Conservation (phyloP, 1,139 yeast species). For the Williopsis jadinii region DNA sequence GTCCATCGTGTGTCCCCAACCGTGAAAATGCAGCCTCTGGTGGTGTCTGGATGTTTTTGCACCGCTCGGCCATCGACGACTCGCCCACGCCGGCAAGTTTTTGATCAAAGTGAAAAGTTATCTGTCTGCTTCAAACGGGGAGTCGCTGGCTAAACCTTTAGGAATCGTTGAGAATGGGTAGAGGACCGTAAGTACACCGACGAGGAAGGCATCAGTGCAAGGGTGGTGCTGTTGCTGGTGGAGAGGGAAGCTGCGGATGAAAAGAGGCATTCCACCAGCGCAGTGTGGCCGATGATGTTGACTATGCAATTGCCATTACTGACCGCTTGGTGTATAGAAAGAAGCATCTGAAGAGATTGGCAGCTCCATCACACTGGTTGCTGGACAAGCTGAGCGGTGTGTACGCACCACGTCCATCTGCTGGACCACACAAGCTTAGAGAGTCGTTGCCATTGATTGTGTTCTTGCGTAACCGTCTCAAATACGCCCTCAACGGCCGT, state of each 20-base stretch:
- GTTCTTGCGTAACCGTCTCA: slow-evolving; percentile 98
- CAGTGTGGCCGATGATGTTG: too few relatives aligned
- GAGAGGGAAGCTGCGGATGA: too few relatives aligned
- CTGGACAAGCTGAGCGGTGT: slow-evolving; percentile 99
- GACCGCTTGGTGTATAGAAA: slow-evolving; percentile 39
- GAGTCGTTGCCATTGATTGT: slow-evolving; percentile 98
- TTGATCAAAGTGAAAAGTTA: too few relatives aligned
- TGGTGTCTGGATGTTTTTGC: too few relatives aligned
- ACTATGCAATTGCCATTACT: slow-evolving; percentile 20
- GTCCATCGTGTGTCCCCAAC: neutral
- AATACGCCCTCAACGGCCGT: slow-evolving; percentile 99
- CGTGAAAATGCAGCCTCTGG: too few relatives aligned
- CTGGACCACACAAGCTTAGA: slow-evolving; percentile 99
- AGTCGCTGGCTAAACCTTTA: too few relatives aligned
- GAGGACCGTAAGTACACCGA: slow-evolving; percentile 70
- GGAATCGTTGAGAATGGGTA: slow-evolving; percentile 45
- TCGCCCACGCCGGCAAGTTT: too few relatives aligned
- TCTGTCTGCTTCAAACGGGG: too few relatives aligned
- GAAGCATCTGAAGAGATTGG: slow-evolving; percentile 92
- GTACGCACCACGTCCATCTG: slow-evolving; percentile 99
- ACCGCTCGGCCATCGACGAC: too few relatives aligned
- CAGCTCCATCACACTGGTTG: slow-evolving; percentile 99
- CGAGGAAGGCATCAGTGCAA: neutral
- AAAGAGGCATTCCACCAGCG: too few relatives aligned
- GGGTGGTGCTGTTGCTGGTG: too few relatives aligned